A percentile compares a stretch with the other conserved stretches of the same genome.
Conservation (phyloP, 306 rosid species). For the Acacia melanoxylon region DNA sequence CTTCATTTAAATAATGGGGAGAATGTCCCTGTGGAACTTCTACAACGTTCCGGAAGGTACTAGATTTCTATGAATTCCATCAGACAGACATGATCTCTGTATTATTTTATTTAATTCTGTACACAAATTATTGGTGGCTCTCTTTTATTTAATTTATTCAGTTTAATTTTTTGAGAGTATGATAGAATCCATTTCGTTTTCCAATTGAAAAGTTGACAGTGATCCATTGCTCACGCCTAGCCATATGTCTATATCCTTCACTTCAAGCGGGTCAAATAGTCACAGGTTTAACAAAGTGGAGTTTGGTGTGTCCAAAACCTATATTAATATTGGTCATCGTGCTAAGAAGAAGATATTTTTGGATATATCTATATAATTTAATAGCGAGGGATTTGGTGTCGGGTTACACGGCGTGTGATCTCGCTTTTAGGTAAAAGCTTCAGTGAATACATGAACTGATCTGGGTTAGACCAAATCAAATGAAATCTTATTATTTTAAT, state of each 20-base stretch:
- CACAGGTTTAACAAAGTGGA: background rate
- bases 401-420: no score
- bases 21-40: conserved; percentile 13
- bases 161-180: background rate
- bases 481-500: background rate
- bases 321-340: background rate
- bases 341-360: background rate
- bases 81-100: background rate
- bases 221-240: background rate
- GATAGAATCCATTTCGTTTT: background rate
- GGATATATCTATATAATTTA: background rate
- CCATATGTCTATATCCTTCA: background rate
- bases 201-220: background rate
- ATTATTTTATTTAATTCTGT: background rate
- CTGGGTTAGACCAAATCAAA: background rate
- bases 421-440: background rate
- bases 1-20: background rate
- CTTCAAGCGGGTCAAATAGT: background rate
- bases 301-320: background rate
- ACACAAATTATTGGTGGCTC: conserved; percentile 20
- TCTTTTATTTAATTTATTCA: background rate
- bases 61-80: background rate
- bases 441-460: background rate
- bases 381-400: background rate
- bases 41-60: conserved; percentile 31